Conservation (phyloP, 345 rosid genomes). For the Corchorus capsularis region DNA sequence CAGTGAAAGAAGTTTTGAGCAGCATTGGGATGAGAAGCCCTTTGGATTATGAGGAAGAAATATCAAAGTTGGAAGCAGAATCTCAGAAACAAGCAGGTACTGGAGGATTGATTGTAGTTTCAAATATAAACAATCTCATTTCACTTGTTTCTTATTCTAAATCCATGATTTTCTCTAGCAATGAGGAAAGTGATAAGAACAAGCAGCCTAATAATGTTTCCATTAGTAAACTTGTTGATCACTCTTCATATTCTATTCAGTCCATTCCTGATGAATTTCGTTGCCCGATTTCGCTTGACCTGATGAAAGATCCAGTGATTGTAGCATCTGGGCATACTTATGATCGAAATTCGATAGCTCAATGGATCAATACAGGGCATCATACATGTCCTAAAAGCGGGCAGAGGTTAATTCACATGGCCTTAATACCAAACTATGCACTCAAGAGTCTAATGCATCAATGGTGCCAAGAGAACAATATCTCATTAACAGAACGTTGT, state of each 20-base stretch:
- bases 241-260: conserved; percentile 39
- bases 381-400: conserved; percentile 70
- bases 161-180: conserved; percentile 36
- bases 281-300: conserved; percentile 66
- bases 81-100: conserved; percentile 68
- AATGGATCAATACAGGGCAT: conserved; percentile 74
- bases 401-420: conserved; percentile 65
- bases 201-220: conserved; percentile 26
- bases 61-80: conserved; percentile 53
- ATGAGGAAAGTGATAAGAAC: conserved; percentile 31
- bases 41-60: conserved; percentile 54
- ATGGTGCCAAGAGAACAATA: conserved; percentile 69
- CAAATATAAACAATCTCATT: conserved; percentile 62
- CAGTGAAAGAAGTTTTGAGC: conserved; percentile 39
- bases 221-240: conserved; percentile 28
- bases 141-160: conserved; percentile 53
- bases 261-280: conserved; percentile 62
- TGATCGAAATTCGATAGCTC: conserved; percentile 60
- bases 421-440: conserved; percentile 66
- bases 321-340: conserved; percentile 70
- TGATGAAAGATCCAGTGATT: conserved; percentile 71
- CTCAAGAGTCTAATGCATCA: conserved; percentile 59
- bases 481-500: conserved; percentile 39
- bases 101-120: conserved; percentile 60
- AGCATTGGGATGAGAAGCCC: conserved; percentile 47